Evolutionary conservation across 139 green algal genomes (phyloP), one percentile per base, ranked within the genome.

Genomic region (Tetraselmis chui): DNA sequence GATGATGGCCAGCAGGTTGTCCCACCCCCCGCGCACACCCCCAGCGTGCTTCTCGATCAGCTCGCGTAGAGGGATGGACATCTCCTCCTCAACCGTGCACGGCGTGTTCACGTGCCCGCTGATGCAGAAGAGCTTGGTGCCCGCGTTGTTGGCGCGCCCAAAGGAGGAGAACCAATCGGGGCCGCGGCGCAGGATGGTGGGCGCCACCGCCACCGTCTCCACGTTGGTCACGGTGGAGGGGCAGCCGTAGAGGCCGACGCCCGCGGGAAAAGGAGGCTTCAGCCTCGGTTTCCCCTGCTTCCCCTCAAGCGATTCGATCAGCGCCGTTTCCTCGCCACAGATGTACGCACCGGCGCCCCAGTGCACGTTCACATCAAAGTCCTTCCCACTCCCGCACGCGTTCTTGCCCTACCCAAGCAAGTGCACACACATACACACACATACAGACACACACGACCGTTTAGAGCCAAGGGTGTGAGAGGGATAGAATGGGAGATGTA

Each of bases 111-210:
- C 97, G 86, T 99, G 97, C 27, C 97, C 97, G 25, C 86, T 94
- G 89, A 99, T 99, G 92, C 95, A 98, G 89, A 96, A 99, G 28
- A 99, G 95, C 92, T 99, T 99, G 80, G 96, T 99, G 85, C 96
- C 96, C 25, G 90, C 84, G 89, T 99, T 99, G 93, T 98, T 98
- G 87, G 97, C 97, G 83, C 96, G 93, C 1, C 96, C 96, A 87
- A 99, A 97, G 75, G 82, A 89, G 5, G 92, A 83, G 83, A 99
- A 99, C 96, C 96, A 99, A 77, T 97, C 93, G 23, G 96, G 93
- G 28, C 97, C 97, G 18, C 97, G 87, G 31, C 97, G 91, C 77
- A 98, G 90, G 87, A 99, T 99, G 84, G 97, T 99, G 80, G 97
- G 97, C 0, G 88, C 84, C 32, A 99, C 97, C 0, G 97, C 93